Evolutionary conservation across 1,284 basidiomycete species (phyloP).

Genomic region (Phylloporus sp.): DNA sequence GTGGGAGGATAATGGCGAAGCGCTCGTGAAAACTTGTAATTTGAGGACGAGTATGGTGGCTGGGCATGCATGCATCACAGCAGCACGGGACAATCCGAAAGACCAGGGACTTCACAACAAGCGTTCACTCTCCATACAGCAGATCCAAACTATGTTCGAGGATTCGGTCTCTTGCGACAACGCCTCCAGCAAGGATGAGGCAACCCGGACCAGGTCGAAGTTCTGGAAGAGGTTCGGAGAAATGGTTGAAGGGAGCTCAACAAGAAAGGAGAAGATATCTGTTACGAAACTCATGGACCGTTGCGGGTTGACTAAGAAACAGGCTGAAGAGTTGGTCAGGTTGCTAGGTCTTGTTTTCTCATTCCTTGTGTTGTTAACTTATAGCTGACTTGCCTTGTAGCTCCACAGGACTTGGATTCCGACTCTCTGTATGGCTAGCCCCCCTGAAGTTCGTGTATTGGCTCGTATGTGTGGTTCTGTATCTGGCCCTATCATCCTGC

Average conservation of each 20-base stretch:
- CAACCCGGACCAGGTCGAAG: constrained; percentile 32
- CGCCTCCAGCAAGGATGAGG: constrained; percentile 25
- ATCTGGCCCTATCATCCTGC: too few relatives aligned
- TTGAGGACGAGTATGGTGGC: constrained; percentile 25
- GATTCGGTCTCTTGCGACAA: constrained; percentile 29
- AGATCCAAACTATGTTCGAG: constrained; percentile 32
- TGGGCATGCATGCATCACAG: constrained; percentile 41
- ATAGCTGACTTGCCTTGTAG: constrained; percentile 16
- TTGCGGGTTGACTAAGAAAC: constrained; percentile 28
- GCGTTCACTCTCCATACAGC: constrained; percentile 21
- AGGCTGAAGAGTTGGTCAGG: constrained; percentile 30
- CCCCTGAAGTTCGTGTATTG: too few relatives aligned
- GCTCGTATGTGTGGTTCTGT: too few relatives aligned
- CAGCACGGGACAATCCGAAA: constrained; percentile 12
- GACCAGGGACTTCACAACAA: constrained; percentile 18
- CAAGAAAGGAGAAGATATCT: constrained; percentile 23
- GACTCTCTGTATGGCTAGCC: background rate
- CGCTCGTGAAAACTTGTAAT: constrained; percentile 18
- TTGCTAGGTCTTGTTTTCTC: constrained; percentile 18
- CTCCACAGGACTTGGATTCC: background rate
- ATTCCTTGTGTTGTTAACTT: background rate
- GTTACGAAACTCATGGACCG: constrained; percentile 19
- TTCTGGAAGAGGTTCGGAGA: constrained; percentile 33
- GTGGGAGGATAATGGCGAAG: constrained; percentile 31
- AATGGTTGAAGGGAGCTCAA: constrained; percentile 23